Percentiles rank a stretch among this genome's conserved stretches.
phyloP scores from a whole-genome alignment of 495 filamentous ascomycete genomes.

The Hyaloscypha hepaticicola region DNA sequence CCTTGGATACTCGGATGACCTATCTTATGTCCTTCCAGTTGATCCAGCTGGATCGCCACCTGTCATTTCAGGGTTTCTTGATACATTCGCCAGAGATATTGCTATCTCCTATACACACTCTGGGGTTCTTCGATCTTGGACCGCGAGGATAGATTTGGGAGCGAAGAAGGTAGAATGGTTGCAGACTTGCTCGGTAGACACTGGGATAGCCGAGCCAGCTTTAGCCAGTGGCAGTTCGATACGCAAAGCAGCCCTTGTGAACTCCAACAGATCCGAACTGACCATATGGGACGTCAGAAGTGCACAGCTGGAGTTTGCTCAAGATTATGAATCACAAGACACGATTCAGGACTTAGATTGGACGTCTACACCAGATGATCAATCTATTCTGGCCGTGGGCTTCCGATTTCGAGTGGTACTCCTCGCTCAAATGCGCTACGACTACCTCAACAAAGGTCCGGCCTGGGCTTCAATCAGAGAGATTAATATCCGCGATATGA shows the following conservation, averaged over 20 bases:
- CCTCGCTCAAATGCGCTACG: slow-evolving; percentile 89
- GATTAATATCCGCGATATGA: slow-evolving; percentile 76
- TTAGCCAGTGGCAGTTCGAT: slow-evolving; percentile 84
- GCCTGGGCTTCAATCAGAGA: slow-evolving; percentile 86
- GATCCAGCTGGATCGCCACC: slow-evolving; percentile 80
- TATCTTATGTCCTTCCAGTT: slow-evolving; percentile 82
- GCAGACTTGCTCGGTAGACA: slow-evolving; percentile 78
- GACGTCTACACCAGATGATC: slow-evolving; percentile 89
- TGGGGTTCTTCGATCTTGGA: slow-evolving; percentile 82
- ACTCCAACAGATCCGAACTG: slow-evolving; percentile 67
- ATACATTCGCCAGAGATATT: slow-evolving; percentile 84
- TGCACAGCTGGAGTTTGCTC: slow-evolving; percentile 76
- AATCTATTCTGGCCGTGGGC: slow-evolving; percentile 88
- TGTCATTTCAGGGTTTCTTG: slow-evolving; percentile 75
- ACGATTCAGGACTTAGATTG: slow-evolving; percentile 87
- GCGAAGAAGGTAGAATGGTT: slow-evolving; percentile 72
- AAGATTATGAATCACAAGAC: slow-evolving; percentile 69
- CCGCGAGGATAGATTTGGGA: slow-evolving; percentile 66
- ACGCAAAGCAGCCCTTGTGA: slow-evolving; percentile 82
- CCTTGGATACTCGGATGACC: slow-evolving; percentile 67
- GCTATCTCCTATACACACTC: slow-evolving; percentile 80
- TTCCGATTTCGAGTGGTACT: slow-evolving; percentile 83
- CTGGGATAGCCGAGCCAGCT: slow-evolving; percentile 68
- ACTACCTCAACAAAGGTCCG: slow-evolving; percentile 86
- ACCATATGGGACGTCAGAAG: slow-evolving; percentile 92